These are phyloP conservation scores for Ceratocystis smalleyi DNA, from an alignment of 2,329 filamentous ascomycete species.

Conservation along the genomic window DNA sequence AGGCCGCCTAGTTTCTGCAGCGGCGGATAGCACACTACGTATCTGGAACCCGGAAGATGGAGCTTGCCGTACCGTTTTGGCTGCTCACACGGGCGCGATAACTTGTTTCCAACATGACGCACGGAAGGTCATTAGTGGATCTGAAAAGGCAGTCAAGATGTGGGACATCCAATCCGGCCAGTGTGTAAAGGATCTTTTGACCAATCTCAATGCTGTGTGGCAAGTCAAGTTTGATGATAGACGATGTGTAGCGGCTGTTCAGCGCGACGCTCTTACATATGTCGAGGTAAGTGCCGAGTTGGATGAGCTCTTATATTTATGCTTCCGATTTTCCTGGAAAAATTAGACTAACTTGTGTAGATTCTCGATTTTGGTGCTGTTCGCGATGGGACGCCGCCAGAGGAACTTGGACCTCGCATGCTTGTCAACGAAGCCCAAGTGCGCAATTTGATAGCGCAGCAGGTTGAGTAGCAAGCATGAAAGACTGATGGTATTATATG, in stretches of 20 bases:
- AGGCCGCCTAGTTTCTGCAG: slow-evolving; percentile 82
- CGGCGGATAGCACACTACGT: slow-evolving; percentile 82
- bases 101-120: slow-evolving; percentile 98
- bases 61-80: slow-evolving; percentile 75
- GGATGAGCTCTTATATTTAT: slow-evolving; percentile 8
- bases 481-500: background rate
- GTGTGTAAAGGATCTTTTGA: slow-evolving; percentile 82
- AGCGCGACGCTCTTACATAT: slow-evolving; percentile 81
- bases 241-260: slow-evolving; percentile 88
- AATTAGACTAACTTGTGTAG: slow-evolving; percentile 35
- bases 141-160: slow-evolving; percentile 93
- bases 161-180: slow-evolving; percentile 91
- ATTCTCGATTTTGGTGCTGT: slow-evolving; percentile 94
- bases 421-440: slow-evolving; percentile 45
- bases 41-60: slow-evolving; percentile 96
- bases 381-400: slow-evolving; percentile 66
- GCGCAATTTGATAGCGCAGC: slow-evolving; percentile 25
- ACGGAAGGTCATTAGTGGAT: slow-evolving; percentile 90
- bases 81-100: slow-evolving; percentile 89
- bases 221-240: slow-evolving; percentile 96
- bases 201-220: slow-evolving; percentile 92
- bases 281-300: slow-evolving; percentile 57
- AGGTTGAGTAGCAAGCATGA: slow-evolving; percentile 20
- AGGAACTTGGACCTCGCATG: slow-evolving; percentile 65
- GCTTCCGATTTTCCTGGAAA: background rate